These are phyloP conservation scores for Tilletia caries DNA, from an alignment of 1,284 basidiomycete species.

Conservation along the genomic window DNA sequence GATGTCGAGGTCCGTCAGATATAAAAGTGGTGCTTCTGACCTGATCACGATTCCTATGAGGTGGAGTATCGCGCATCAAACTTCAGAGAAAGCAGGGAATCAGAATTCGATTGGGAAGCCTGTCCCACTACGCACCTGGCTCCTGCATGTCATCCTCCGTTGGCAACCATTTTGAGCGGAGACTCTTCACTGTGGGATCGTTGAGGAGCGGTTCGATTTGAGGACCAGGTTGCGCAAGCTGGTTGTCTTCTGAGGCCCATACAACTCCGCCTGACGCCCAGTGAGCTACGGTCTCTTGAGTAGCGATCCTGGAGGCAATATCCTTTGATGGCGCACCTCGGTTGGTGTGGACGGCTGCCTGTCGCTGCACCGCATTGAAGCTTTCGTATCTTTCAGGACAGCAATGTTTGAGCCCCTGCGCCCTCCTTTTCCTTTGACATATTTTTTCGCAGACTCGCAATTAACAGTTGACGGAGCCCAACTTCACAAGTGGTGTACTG, in stretches of 20 bases:
- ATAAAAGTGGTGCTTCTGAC: background rate
- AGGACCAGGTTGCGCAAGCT: background rate
- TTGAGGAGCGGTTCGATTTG: background rate
- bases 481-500: too few relatives aligned
- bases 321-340: background rate
- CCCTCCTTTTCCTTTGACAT: too few relatives aligned
- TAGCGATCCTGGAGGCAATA: background rate
- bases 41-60: too few relatives aligned
- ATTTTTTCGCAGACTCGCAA: too few relatives aligned
- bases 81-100: background rate
- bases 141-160: background rate
- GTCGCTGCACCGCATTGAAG: background rate
- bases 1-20: background rate
- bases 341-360: background rate
- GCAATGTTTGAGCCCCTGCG: too few relatives aligned
- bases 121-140: background rate
- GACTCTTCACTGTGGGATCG: background rate
- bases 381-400: background rate
- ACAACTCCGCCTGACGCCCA: background rate
- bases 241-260: background rate
- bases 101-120: background rate
- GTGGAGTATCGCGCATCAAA: too few relatives aligned
- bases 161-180: background rate
- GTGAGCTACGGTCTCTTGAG: background rate
- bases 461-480: too few relatives aligned